Percentiles rank a stretch among this genome's conserved stretches.
phyloP scores from a whole-genome alignment of 345 rosid species.

The Eucalyptus curtisii region DNA sequence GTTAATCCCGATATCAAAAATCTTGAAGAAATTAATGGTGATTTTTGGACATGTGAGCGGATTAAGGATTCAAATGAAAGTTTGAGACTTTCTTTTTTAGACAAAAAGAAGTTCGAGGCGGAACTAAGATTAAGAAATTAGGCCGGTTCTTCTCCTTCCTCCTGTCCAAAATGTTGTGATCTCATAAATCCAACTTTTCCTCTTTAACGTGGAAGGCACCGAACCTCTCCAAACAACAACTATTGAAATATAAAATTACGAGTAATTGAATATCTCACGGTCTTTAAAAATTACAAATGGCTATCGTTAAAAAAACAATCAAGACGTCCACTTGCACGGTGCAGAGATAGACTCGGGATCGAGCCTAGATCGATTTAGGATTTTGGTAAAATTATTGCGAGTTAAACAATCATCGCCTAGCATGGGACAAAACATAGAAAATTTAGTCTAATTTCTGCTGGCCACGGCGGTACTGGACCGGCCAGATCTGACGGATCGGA shows the following conservation, averaged over 20 bases:
- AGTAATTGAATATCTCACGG: accelerated
- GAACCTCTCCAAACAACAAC: too few species aligned
- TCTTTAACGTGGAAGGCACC: not conserved
- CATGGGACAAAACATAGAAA: not conserved
- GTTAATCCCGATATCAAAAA: too few species aligned
- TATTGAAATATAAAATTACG: too few species aligned
- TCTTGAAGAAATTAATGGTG: too few species aligned
- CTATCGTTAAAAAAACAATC: not conserved
- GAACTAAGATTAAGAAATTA: too few species aligned
- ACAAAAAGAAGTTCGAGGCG: too few species aligned
- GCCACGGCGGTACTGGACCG: not conserved
- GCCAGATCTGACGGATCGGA: not conserved
- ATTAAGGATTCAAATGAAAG: too few species aligned
- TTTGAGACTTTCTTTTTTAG: too few species aligned
- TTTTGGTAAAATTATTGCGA: not conserved
- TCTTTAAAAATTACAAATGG: not conserved
- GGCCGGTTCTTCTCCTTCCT: too few species aligned
- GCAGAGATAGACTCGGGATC: not conserved
- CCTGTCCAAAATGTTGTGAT: too few species aligned
- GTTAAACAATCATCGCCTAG: not conserved
- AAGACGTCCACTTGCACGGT: not conserved
- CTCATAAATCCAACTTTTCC: not conserved
- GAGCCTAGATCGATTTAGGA: not conserved
- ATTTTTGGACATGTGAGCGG: too few species aligned
- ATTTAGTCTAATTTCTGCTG: not conserved